Conservation (phyloP, 768 basidiomycete species). For the Termitomyces sp. region DNA sequence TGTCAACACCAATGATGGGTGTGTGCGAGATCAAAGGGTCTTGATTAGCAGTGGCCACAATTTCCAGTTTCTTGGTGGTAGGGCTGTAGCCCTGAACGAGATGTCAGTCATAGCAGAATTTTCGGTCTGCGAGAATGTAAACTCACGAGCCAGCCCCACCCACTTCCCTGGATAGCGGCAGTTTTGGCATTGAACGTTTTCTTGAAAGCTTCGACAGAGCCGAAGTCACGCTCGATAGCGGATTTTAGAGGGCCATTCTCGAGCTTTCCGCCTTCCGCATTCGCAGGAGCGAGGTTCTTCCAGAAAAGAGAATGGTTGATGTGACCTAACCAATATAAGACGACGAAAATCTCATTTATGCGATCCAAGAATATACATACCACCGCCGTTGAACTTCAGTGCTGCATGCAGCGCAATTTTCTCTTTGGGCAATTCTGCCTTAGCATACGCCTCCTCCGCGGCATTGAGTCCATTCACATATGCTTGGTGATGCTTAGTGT, state of each 20-base stretch:
- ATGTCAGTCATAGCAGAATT: not conserved
- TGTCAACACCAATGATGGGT: constrained; percentile 93
- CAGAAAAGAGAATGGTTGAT: constrained; percentile 97
- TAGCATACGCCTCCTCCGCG: constrained; percentile 79
- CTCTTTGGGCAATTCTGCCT: constrained; percentile 59
- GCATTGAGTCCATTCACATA: constrained; percentile 95
- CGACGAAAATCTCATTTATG: too few relatives aligned
- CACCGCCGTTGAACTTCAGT: constrained; percentile 97
- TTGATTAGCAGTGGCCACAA: constrained; percentile 93
- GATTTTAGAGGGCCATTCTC: constrained; percentile 63
- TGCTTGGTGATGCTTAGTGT: constrained; percentile 85
- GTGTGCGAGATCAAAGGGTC: constrained; percentile 79
- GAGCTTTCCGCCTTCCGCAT: constrained; percentile 58
- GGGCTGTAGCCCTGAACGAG: constrained; percentile 62
- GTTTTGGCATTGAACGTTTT: constrained; percentile 82
- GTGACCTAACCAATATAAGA: constrained; percentile 46
- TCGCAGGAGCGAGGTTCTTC: constrained; percentile 86
- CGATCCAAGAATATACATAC: constrained; percentile 29
- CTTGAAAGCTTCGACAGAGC: constrained; percentile 83
- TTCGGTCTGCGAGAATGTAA: not conserved
- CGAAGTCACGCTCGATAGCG: constrained; percentile 77
- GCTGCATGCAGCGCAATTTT: constrained; percentile 84
- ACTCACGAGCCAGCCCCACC: constrained; percentile 95
- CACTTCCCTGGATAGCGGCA: constrained; percentile 91
- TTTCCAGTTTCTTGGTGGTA: constrained; percentile 68